A percentile compares a stretch with the other conserved stretches of the same genome.
Conservation (phyloP, 2,329 filamentous ascomycete genomes). For the Atkinsonella hypoxylon region DNA sequence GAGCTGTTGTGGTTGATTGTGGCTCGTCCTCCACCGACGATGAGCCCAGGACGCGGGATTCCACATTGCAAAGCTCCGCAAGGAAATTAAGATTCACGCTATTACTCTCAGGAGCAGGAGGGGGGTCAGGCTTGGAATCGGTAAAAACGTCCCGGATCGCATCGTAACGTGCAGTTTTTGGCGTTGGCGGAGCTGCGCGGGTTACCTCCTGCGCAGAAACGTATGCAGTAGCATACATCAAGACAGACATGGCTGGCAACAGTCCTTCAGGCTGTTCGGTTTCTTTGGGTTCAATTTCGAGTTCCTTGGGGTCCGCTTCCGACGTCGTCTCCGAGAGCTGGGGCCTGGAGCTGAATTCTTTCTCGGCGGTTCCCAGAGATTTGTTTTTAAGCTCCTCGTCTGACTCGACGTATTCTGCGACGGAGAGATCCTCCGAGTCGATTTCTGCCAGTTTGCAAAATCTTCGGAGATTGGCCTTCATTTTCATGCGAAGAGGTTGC, state of each 20-base stretch:
- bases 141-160: constrained; percentile 31
- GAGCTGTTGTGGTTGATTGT: neutral
- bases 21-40: constrained; percentile 4
- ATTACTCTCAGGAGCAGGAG: constrained; percentile 14
- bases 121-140: constrained; percentile 20
- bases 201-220: constrained; percentile 17
- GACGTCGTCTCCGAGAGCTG: constrained; percentile 15
- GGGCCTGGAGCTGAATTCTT: constrained; percentile 20
- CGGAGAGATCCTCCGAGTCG: constrained; percentile 20
- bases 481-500: constrained; percentile 21
- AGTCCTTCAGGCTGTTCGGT: constrained; percentile 13
- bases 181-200: constrained; percentile 14
- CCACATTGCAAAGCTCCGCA: constrained; percentile 23
- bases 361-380: constrained; percentile 24
- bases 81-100: constrained; percentile 20
- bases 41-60: constrained; percentile 15
- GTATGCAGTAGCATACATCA: constrained; percentile 21
- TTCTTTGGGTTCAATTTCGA: constrained; percentile 7
- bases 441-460: constrained; percentile 26
- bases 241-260: constrained; percentile 18
- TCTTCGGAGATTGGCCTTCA: constrained; percentile 22
- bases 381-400: constrained; percentile 21
- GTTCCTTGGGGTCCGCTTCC: constrained; percentile 12
- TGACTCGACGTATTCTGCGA: constrained; percentile 21
- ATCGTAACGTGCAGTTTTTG: constrained; percentile 23